phyloP scores from a whole-genome alignment of 768 basidiomycete species.

The Pholiota microspora region DNA sequence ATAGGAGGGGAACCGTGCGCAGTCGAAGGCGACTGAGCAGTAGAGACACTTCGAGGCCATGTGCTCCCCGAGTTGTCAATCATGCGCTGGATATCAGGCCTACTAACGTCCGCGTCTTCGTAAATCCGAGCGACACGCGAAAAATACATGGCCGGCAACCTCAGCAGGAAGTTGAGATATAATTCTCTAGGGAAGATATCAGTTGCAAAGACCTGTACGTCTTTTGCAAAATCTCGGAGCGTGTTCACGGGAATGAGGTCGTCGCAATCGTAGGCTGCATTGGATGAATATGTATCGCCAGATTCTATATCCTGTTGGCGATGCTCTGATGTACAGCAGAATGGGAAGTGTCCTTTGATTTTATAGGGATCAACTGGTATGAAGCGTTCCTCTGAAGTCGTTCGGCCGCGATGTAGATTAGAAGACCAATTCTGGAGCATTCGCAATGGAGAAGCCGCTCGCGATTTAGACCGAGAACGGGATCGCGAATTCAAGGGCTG shows the following conservation, averaged over 20 bases:
- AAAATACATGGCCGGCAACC: constrained; percentile 79
- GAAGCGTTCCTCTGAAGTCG: constrained; percentile 49
- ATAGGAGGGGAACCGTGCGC: neutral
- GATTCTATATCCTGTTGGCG: constrained; percentile 34
- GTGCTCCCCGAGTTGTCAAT: constrained; percentile 34
- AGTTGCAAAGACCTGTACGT: constrained; percentile 26
- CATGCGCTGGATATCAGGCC: constrained; percentile 66
- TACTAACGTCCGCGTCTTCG: constrained; percentile 74
- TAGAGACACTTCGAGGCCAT: constrained; percentile 11
- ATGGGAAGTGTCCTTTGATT: constrained; percentile 23
- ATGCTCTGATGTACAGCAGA: constrained; percentile 20
- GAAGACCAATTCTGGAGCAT: constrained; percentile 53
- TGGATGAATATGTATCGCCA: constrained; percentile 19
- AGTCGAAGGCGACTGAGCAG: neutral
- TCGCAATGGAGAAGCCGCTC: constrained; percentile 57
- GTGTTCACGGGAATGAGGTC: constrained; percentile 25
- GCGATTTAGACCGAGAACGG: constrained; percentile 51
- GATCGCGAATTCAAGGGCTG: constrained; percentile 22
- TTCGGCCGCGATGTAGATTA: constrained; percentile 38
- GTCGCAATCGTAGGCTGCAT: constrained; percentile 27
- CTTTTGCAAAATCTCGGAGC: constrained; percentile 17
- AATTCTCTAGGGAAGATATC: constrained; percentile 42
- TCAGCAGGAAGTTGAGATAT: constrained; percentile 51
- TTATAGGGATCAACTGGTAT: constrained; percentile 55
- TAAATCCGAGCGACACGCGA: constrained; percentile 75